Base-by-base conservation (phyloP, 129 eudicot genomes). In the Centrapalus pauciflorus region DNA sequence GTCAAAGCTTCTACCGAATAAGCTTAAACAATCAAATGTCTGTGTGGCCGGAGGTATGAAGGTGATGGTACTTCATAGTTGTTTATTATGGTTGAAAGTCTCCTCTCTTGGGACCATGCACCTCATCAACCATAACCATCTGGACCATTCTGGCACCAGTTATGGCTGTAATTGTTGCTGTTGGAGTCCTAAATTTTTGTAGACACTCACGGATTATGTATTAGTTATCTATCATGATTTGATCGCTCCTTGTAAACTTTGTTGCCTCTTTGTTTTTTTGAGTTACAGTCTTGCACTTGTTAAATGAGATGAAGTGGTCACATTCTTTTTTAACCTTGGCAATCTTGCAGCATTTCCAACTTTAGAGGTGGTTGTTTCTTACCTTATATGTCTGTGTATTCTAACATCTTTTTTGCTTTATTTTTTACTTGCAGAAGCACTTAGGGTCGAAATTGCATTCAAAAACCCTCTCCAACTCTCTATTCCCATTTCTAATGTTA, bases 41-140 rank as follows among this genome's bases (percentile, higher is more conserved):
- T 93, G 92, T 76, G 91, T 93, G 58, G 92, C 96, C 48, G 98
- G 98, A 93, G 98, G 98, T 93, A 92, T 79, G 89, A 67, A 73
- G 78, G 69, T 77, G 71, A 79, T 65, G 16, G 32, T 77, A 46
- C 32, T 71, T 67, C 7, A 52, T 54, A 3, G 30, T 35, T 20
- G 61, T 49, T 49, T 21, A 60, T 13, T 33, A 33, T 71, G 69
- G 20, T 25, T 71, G 35, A 20, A 69, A 46, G 41, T 38, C 35
- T 70, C 19, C 16, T 14, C 20, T 45, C 20, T 19, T 45, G 6
- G 52, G 52, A 16, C 52, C 52, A 45, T 45, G 14, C 17, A 45
- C 52, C 14, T 11, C 46, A 38, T 38, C 46, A 11, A 16, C 46
- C 46, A 3, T 38, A 38, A 38, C 46, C 13, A 38, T 38, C 46